A percentile compares a stretch with the other conserved stretches of the same genome.
These are phyloP conservation scores for Sphaerulina vaccinii DNA, from an alignment of 2,329 filamentous ascomycete genomes.

Conservation along the genomic window DNA sequence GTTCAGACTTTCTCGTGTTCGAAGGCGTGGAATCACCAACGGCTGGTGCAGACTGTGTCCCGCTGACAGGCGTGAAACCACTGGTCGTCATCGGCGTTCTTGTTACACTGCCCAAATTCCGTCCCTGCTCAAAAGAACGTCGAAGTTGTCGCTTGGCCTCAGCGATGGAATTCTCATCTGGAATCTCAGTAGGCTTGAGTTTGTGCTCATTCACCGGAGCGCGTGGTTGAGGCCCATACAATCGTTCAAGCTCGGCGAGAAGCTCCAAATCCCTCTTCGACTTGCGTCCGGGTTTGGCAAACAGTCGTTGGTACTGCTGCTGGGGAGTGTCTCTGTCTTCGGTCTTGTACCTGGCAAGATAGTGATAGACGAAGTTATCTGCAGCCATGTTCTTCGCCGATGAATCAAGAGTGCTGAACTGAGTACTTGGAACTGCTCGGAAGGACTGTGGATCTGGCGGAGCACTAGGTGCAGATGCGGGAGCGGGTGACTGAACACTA, in stretches of 20 bases:
- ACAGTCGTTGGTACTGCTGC: conserved; percentile 7
- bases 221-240: neutral
- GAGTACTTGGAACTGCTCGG: neutral
- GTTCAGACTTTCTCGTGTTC: neutral
- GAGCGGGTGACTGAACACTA: neutral
- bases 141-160: neutral
- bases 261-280: conserved; percentile 12
- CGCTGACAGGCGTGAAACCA: neutral
- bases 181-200: conserved; percentile 3
- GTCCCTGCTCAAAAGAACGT: neutral
- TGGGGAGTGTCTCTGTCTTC: conserved; percentile 7
- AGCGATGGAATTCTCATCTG: neutral
- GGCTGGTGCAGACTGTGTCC: neutral
- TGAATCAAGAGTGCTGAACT: neutral
- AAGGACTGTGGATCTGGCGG: neutral
- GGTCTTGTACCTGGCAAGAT: conserved; percentile 3
- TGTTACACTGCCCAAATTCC: neutral
- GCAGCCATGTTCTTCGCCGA: neutral
- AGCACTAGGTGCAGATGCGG: neutral
- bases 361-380: conserved; percentile 6
- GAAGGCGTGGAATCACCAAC: neutral
- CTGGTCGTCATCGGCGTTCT: neutral
- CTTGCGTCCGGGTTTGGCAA: conserved; percentile 11
- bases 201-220: neutral
- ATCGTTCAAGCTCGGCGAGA: conserved; percentile 6